Evolutionary conservation across 2,329 filamentous ascomycete species (phyloP).

Genomic region (Calonectria montana): DNA sequence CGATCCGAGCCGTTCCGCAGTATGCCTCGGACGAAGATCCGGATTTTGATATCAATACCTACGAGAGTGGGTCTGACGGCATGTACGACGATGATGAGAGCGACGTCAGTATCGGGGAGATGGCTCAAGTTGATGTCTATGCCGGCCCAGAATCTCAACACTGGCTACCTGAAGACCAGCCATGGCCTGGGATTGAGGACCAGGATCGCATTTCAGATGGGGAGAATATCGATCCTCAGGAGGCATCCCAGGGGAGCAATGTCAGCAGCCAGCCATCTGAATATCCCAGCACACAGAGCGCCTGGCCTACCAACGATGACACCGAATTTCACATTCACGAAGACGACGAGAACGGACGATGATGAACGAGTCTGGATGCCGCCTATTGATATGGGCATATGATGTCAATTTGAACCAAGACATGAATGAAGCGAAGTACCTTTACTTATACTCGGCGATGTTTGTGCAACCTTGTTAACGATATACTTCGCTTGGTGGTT

Average conservation of each 20-base stretch:
- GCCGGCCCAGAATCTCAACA: conserved; percentile 40
- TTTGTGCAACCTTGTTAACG: not conserved
- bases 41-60: conserved; percentile 51
- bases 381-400: not conserved
- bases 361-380: conserved; percentile 14
- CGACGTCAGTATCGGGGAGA: conserved; percentile 39
- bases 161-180: conserved; percentile 64
- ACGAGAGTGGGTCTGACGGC: conserved; percentile 50
- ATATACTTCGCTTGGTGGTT: not conserved
- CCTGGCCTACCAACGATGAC: conserved; percentile 49
- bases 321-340: conserved; percentile 55
- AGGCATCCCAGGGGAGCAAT: conserved; percentile 46
- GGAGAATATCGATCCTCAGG: conserved; percentile 62
- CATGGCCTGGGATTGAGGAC: conserved; percentile 68
- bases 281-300: conserved; percentile 64
- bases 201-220: conserved; percentile 57
- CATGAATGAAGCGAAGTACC: conserved; percentile 4
- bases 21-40: conserved; percentile 52
- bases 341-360: conserved; percentile 45
- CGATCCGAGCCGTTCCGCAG: conserved; percentile 40
- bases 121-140: conserved; percentile 39
- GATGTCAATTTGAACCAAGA: not conserved
- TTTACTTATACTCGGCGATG: not conserved
- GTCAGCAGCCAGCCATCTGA: conserved; percentile 66
- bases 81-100: conserved; percentile 44